A percentile compares a stretch with the other conserved stretches of the same genome.
These are phyloP conservation scores for Dunaliella primolecta DNA, from an alignment of 139 green algal species.

Conservation along the genomic window DNA sequence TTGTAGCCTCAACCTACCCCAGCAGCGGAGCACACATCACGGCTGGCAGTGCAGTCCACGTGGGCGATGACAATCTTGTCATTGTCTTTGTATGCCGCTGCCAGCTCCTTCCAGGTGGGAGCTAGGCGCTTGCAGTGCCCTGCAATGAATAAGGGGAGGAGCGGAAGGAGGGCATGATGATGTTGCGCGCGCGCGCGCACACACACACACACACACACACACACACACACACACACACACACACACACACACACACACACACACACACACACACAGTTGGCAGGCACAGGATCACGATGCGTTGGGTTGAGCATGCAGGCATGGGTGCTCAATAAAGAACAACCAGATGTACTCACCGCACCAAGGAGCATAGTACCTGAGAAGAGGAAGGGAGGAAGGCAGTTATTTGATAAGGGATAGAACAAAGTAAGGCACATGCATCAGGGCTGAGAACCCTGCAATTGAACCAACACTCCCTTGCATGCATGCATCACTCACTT, in stretches of 20 bases:
- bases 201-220: neutral
- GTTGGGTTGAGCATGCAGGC: no score
- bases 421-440: neutral
- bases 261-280: no score
- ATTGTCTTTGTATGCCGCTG: slow-evolving; percentile 31
- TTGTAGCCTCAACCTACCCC: slow-evolving; percentile 33
- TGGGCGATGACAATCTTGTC: slow-evolving; percentile 47
- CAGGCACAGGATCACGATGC: no score
- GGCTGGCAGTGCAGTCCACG: slow-evolving; percentile 63
- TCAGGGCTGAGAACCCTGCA: neutral
- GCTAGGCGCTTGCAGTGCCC: slow-evolving; percentile 75
- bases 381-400: neutral
- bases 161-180: neutral
- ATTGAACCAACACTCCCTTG: neutral
- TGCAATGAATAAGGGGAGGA: slow-evolving; percentile 17
- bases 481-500: slow-evolving; percentile 21
- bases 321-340: no score
- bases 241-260: no score
- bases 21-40: slow-evolving; percentile 51
- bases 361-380: slow-evolving; percentile 66
- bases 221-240: neutral
- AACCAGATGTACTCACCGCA: slow-evolving; percentile 34
- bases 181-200: no score
- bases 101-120: slow-evolving; percentile 55
- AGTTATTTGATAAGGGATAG: no score